Percentiles rank a stretch among this genome's conserved stretches.
Conservation (phyloP, 2,329 filamentous ascomycete genomes). For the Paecilomyces sp. region DNA sequence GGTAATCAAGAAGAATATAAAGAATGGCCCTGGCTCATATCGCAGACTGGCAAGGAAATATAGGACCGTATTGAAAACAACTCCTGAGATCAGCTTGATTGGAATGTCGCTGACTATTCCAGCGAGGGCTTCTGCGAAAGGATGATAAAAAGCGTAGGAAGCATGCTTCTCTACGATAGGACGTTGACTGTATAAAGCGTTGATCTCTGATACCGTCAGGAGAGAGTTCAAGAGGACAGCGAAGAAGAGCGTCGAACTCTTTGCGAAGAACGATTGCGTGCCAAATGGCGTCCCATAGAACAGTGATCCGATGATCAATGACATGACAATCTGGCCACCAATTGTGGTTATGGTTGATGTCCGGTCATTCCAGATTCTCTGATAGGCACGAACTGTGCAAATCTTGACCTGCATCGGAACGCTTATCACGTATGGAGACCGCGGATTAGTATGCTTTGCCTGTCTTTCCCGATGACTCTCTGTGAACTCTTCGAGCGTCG, state of each 20-base stretch:
- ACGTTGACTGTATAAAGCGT: conserved; percentile 81
- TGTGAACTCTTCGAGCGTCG: conserved; percentile 22
- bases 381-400: conserved; percentile 75
- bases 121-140: conserved; percentile 75
- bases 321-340: conserved; percentile 63
- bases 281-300: conserved; percentile 57
- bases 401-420: conserved; percentile 68
- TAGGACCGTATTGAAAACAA: conserved; percentile 70
- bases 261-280: conserved; percentile 1
- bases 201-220: conserved; percentile 64
- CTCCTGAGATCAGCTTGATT: conserved; percentile 66
- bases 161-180: conserved; percentile 89
- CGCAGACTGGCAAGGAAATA: conserved; percentile 67
- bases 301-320: conserved; percentile 64
- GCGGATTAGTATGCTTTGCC: conserved; percentile 29
- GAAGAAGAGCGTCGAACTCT: neutral
- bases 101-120: conserved; percentile 84
- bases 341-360: conserved; percentile 62
- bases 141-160: conserved; percentile 84
- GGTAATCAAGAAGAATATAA: conserved; percentile 57
- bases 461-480: conserved; percentile 24
- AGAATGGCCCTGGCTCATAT: conserved; percentile 44
- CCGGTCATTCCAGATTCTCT: conserved; percentile 66
- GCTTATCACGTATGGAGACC: conserved; percentile 67
- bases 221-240: conserved; percentile 44